Base-by-base conservation (phyloP, 2,329 filamentous ascomycete genomes). In the Cladosporium sp. region DNA sequence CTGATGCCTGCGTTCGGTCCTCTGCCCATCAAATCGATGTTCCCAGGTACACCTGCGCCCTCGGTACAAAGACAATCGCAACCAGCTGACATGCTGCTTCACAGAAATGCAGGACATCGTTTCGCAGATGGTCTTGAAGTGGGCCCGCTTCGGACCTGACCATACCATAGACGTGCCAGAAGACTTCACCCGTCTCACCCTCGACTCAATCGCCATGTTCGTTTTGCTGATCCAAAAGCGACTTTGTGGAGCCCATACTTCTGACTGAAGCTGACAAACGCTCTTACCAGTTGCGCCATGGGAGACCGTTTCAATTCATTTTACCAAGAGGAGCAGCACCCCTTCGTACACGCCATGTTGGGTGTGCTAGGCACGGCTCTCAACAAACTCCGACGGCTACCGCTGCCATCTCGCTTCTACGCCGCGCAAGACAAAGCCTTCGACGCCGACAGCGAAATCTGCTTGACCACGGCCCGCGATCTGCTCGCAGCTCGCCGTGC, bases 261-360 rank as follows among this genome's bases (percentile, higher is more conserved):
- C 13, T 28, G 48, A 26, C 23, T 13, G 26, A 89, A 90, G 86
- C 23, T 51, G 18, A 51, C 25, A 16, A 28, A 46, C 8, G 16
- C 16, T 14, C 21, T 13, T 21, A 18, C n/a, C 30, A 57, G 54
- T 5, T 90, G 88, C 75, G 81, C 86, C 16, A 89, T 91, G 86
- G 85, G 85, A 46, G 88, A 83, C 66, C 86, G 89, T n/a, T 91
- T 92, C 81, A 91, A 92, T 76, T 89, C 86, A 1, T 92, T 88
- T 76, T 92, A 92, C 72, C 81, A 82, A 34, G 84, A 89, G 18
- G 80, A 85, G 8, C 79, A 89, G 73, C 90, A 92, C 67, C 88
- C 89, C 0, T 92, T 92, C 68, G 81, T 91, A 51, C 75, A 82
- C 58, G 85, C 88, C 49, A 91, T 92, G 89, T 81, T 81, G 1